These are phyloP conservation scores for Eremothecium coryli DNA, from an alignment of 1,139 yeast species.

Conservation along the genomic window DNA sequence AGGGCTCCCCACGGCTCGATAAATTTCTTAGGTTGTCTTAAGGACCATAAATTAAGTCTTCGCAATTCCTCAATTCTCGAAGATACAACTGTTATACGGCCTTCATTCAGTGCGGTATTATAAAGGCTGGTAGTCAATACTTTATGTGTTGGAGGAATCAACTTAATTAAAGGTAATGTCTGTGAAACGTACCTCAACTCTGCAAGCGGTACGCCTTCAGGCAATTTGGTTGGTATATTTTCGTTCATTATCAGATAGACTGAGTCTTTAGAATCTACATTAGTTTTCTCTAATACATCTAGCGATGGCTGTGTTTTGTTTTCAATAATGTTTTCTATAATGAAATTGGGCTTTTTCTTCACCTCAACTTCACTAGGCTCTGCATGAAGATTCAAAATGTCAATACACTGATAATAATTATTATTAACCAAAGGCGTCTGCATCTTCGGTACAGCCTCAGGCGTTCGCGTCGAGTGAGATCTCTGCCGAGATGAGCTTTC, in stretches of 20 bases:
- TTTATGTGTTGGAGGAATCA: slow-evolving; percentile 79
- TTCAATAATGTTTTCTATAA: slow-evolving; percentile 7
- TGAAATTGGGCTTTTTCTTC: slow-evolving; percentile 8
- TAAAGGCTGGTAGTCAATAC: slow-evolving; percentile 75
- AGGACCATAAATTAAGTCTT: slow-evolving; percentile 81
- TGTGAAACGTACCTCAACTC: slow-evolving; percentile 83
- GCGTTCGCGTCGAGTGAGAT: neutral
- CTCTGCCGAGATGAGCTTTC: neutral
- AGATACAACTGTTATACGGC: slow-evolving; percentile 84
- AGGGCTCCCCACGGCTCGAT: slow-evolving; percentile 51
- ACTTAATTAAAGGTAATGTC: slow-evolving; percentile 71
- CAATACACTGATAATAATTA: slow-evolving; percentile 6
- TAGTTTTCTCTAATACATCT: slow-evolving; percentile 16
- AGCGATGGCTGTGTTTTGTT: slow-evolving; percentile 8
- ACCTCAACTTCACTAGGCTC: slow-evolving; percentile 17
- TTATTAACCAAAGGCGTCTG: neutral
- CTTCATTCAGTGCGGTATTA: slow-evolving; percentile 83
- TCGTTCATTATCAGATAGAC: slow-evolving; percentile 39
- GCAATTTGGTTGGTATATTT: slow-evolving; percentile 40
- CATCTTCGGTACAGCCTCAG: slow-evolving; percentile 1
- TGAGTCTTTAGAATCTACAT: slow-evolving; percentile 32
- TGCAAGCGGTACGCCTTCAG: slow-evolving; percentile 59
- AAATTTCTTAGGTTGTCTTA: slow-evolving; percentile 70
- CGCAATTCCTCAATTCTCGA: slow-evolving; percentile 89
- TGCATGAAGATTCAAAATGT: slow-evolving; percentile 10